phyloP scores from a whole-genome alignment of 495 filamentous ascomycete species.

The Xylaria sp. region DNA sequence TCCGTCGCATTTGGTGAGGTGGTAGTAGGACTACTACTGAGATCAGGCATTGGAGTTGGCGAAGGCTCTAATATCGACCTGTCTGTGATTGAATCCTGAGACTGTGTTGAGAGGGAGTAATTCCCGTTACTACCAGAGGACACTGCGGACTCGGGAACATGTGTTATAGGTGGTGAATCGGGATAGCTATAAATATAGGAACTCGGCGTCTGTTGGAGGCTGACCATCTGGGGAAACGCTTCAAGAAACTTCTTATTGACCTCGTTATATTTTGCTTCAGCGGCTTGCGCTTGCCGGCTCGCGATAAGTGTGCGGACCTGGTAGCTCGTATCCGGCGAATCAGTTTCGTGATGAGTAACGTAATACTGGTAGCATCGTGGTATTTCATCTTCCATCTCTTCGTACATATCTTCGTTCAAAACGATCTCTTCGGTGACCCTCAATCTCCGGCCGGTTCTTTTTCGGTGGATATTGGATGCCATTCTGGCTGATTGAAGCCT shows the following conservation, averaged over 20 bases:
- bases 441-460: constrained; percentile 83
- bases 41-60: constrained; percentile 33
- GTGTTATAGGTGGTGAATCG: constrained; percentile 17
- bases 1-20: constrained; percentile 30
- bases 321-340: constrained; percentile 62
- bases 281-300: constrained; percentile 65
- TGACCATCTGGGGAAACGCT: constrained; percentile 50
- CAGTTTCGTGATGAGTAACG: constrained; percentile 61
- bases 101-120: constrained; percentile 31
- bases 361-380: constrained; percentile 61
- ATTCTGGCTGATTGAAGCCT: constrained; percentile 85
- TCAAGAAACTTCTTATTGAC: constrained; percentile 55
- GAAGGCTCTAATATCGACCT: constrained; percentile 18
- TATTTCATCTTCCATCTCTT: constrained; percentile 83
- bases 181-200: no score
- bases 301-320: constrained; percentile 65
- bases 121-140: constrained; percentile 29
- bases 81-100: constrained; percentile 17
- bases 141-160: constrained; percentile 17
- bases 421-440: constrained; percentile 89
- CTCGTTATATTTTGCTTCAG: constrained; percentile 56
- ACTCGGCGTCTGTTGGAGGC: no score
- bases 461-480: constrained; percentile 90
- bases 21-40: constrained; percentile 41
- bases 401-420: constrained; percentile 94